phyloP scores from a whole-genome alignment of 208 protist species.

The Paratrypanosoma confusum region DNA sequence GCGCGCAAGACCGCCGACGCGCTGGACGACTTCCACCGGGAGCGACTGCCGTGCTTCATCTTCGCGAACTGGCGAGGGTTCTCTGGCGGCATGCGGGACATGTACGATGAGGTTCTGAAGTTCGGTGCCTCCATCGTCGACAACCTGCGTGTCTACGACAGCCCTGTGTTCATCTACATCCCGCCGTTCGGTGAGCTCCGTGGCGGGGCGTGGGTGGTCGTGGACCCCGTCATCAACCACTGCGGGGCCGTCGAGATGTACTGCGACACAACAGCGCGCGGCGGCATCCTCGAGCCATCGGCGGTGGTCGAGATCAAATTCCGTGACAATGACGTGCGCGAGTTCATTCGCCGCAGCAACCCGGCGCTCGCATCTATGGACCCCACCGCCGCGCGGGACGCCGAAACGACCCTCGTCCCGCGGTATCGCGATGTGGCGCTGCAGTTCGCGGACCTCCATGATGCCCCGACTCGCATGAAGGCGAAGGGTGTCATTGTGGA shows the following conservation, averaged over 20 bases:
- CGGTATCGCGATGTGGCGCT: constrained; percentile 92
- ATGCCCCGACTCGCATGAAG: constrained; percentile 94
- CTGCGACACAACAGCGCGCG: constrained; percentile 82
- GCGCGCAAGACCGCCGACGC: constrained; percentile 97
- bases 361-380: constrained; percentile 36
- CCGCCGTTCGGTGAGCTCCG: constrained; percentile 94
- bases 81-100: constrained; percentile 97
- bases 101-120: constrained; percentile 99
- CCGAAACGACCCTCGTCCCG: constrained; percentile 51
- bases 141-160: constrained; percentile 90
- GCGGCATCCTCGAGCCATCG: constrained; percentile 93
- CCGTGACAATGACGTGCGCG: constrained; percentile 77
- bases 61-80: constrained; percentile 99
- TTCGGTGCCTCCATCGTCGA: constrained; percentile 99
- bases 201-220: constrained; percentile 97
- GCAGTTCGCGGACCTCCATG: constrained; percentile 95
- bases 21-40: constrained; percentile 95
- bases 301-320: constrained; percentile 97
- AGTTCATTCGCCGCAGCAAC: constrained; percentile 86
- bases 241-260: constrained; percentile 97
- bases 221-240: constrained; percentile 96
- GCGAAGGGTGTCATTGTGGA: constrained; percentile 86
- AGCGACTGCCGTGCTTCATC: constrained; percentile 96
- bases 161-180: constrained; percentile 96
- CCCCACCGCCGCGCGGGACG: constrained; percentile 21